A percentile compares a stretch with the other conserved stretches of the same genome.
Conservation (phyloP, 352 stramenopile genomes). For the Globisporangium okanoganense region DNA sequence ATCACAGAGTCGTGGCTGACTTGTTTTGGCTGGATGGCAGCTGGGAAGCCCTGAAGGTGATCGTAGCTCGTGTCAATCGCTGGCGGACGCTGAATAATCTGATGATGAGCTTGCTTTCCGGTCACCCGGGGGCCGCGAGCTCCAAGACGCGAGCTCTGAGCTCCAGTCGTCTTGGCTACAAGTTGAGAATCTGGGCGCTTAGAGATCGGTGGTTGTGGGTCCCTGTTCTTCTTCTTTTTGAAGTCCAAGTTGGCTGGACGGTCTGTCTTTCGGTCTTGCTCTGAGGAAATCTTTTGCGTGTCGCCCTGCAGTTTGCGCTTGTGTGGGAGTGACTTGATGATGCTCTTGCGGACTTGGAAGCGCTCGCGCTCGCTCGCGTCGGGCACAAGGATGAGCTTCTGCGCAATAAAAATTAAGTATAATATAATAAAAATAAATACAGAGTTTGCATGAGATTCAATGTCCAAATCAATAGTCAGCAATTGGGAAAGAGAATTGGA, state of each 20-base stretch:
- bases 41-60: not conserved
- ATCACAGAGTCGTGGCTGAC: no score
- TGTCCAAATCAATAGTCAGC: not conserved
- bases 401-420: not conserved
- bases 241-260: not conserved
- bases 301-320: not conserved
- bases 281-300: not conserved
- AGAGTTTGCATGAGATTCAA: not conserved
- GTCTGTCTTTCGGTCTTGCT: not conserved
- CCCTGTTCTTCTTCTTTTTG: not conserved
- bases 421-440: not conserved
- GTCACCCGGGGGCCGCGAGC: not conserved
- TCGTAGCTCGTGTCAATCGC: not conserved
- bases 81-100: not conserved
- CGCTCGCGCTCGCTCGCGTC: not conserved
- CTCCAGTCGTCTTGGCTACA: not conserved
- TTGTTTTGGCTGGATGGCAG: not conserved
- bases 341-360: conserved; percentile 15
- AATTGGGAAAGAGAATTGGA: not conserved
- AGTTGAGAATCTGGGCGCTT: no score
- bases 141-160: not conserved
- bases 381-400: conserved; percentile 8
- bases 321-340: not conserved
- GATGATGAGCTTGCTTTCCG: not conserved
- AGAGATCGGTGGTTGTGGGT: not conserved